These are phyloP conservation scores for Penicillium sp. DNA, from an alignment of 2,329 filamentous ascomycete genomes.

Conservation along the genomic window DNA sequence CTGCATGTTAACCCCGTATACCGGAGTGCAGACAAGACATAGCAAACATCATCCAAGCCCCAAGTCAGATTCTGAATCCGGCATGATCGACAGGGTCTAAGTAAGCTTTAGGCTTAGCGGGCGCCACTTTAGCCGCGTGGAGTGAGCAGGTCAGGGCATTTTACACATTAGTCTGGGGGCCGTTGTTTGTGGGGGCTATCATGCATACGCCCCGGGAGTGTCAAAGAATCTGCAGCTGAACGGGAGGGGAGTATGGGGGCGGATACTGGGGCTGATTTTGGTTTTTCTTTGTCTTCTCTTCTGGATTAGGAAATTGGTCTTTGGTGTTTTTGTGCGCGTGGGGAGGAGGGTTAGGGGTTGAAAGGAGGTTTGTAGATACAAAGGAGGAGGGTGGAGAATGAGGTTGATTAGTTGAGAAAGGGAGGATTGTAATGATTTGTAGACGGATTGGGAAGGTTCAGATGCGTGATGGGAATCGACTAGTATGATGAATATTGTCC, in stretches of 20 bases:
- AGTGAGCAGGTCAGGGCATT: too few relatives aligned
- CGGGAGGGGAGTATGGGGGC: background rate
- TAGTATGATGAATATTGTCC: too few relatives aligned
- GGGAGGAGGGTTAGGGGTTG: background rate
- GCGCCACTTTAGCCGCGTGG: background rate
- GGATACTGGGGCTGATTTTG: background rate
- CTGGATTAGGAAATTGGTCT: slow-evolving; percentile 16
- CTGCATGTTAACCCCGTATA: background rate
- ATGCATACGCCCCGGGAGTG: background rate
- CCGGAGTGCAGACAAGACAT: background rate
- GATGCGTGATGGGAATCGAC: too few relatives aligned
- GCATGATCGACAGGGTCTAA: slow-evolving; percentile 12
- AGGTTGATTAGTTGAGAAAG: too few relatives aligned
- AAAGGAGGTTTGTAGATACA: background rate
- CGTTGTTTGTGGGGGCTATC: slow-evolving; percentile 9
- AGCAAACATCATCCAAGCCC: background rate
- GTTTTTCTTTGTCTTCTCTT: background rate
- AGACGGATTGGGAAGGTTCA: too few relatives aligned
- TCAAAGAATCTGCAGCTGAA: background rate
- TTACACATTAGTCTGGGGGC: background rate
- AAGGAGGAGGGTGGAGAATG: too few relatives aligned
- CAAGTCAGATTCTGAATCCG: background rate
- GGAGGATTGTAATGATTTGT: background rate
- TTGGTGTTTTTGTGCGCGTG: background rate
- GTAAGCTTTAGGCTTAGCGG: background rate